Conservation (phyloP, 495 filamentous ascomycete genomes). For the Tetracladium marchalianum region DNA sequence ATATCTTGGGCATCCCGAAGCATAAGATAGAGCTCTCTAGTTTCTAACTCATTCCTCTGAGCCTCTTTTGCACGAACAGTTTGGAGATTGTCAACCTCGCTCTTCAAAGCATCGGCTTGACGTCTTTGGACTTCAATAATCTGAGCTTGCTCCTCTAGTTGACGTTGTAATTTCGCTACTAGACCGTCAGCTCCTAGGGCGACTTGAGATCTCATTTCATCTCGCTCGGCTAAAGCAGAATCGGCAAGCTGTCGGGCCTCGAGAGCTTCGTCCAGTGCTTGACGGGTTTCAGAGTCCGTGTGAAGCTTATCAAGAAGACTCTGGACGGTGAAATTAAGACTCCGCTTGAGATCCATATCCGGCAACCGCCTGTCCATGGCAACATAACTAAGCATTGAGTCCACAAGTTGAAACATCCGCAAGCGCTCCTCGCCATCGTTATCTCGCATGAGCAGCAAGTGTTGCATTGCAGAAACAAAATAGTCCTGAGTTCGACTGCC, state of each 20-base stretch:
- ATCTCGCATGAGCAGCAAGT: constrained; percentile 86
- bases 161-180: constrained; percentile 85
- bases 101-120: constrained; percentile 77
- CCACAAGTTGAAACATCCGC: constrained; percentile 95
- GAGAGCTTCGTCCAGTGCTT: constrained; percentile 79
- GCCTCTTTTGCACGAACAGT: constrained; percentile 81
- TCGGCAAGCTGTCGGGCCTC: constrained; percentile 89
- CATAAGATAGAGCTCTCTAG: constrained; percentile 95
- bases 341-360: constrained; percentile 95
- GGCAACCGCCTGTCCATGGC: constrained; percentile 95
- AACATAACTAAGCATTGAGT: constrained; percentile 96
- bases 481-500: constrained; percentile 85
- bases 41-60: constrained; percentile 91
- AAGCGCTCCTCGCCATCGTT: constrained; percentile 88
- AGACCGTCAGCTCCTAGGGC: constrained; percentile 90
- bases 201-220: constrained; percentile 90
- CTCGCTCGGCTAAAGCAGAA: constrained; percentile 87
- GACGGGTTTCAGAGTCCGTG: constrained; percentile 88
- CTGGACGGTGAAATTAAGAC: constrained; percentile 94
- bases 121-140: constrained; percentile 83
- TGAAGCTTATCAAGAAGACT: constrained; percentile 89
- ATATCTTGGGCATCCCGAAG: constrained; percentile 95
- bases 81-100: constrained; percentile 80
- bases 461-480: constrained; percentile 90
- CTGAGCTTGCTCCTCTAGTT: constrained; percentile 81